Evolutionary conservation across 1,284 basidiomycete species (phyloP), one percentile per base, ranked within the genome.

Genomic region (Inonotus hispidus): DNA sequence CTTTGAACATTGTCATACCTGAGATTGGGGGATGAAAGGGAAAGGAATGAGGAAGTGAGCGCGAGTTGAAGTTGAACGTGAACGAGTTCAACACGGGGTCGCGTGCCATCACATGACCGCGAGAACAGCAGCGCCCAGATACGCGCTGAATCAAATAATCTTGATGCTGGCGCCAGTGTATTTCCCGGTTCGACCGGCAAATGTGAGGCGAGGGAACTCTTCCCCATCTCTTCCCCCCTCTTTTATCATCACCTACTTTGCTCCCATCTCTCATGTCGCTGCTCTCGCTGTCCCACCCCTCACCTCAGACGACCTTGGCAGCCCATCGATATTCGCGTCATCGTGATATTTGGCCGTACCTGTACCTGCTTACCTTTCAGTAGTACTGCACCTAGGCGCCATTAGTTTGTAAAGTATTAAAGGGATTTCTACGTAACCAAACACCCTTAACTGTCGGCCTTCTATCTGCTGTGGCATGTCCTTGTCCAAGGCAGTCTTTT

Each of bases 1-100:
- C 63, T 56, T 54, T 64, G 55, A 64, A 64, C 59, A 64, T 64
- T 19, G 23, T 56, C 54, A 25, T 27, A 25, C 16, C 16, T n/a
- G 13, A 7, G 1, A 7, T 43, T 43, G 41, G 7, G 23, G 25
- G 47, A 16, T 11, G 14, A 21, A 21, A 49, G 25, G 25, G 2
- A 23, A 23, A 23, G 25, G 13, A 14, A 14, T 49, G 23, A 11
- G 21, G 13, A 21, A 25, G 38, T 56, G 29, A 59, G 57, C 49
- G 23, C 27, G 8, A 53, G 23, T 10, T 52, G 47, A 52, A 27
- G 38, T 41, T 45, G 58, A 38, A 43, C 39, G n/a, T 29, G 21
- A 32, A 8, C 32, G 32, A 32, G 32, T 32, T 32, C 32, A 32
- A 32, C 32, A 32, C 8, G 32, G 38, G 41, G 41, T 29, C 43